Evolutionary conservation across 2,329 filamentous ascomycete species (phyloP).

Genomic region (Aspergillus pseudotamarii): DNA sequence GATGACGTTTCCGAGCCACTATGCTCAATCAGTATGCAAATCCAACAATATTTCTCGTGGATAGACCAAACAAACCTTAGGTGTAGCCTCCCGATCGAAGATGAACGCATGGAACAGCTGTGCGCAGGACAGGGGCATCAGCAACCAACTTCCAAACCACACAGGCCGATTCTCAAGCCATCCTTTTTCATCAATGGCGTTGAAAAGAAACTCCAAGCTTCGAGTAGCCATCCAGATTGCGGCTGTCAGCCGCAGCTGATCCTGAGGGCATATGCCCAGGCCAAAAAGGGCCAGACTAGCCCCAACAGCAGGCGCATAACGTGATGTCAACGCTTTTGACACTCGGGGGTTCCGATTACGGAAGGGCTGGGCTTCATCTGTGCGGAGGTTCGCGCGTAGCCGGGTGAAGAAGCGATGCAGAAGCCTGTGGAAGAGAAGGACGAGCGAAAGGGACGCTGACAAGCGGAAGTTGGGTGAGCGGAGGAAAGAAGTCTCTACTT

Average conservation of each 20-base stretch:
- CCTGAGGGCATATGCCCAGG: conserved; percentile 72
- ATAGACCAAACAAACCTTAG: conserved; percentile 51
- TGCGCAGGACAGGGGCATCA: conserved; percentile 75
- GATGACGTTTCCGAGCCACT: conserved; percentile 67
- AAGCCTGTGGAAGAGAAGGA: conserved; percentile 84
- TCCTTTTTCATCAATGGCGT: conserved; percentile 74
- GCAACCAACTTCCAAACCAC: conserved; percentile 84
- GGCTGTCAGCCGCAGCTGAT: conserved; percentile 74
- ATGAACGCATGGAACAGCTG: conserved; percentile 76
- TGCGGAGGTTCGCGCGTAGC: conserved; percentile 75
- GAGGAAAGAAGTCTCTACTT: conserved; percentile 44
- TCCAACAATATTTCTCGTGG: conserved; percentile 24
- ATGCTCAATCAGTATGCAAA: conserved; percentile 8
- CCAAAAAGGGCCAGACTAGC: conserved; percentile 84
- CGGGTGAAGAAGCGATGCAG: conserved; percentile 87
- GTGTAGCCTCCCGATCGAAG: conserved; percentile 75
- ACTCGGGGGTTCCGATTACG: conserved; percentile 79
- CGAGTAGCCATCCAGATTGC: conserved; percentile 81
- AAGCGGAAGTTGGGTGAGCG: conserved; percentile 72
- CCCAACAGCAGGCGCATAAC: conserved; percentile 84
- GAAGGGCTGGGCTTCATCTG: conserved; percentile 79
- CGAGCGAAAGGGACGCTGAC: conserved; percentile 79
- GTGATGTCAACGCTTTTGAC: conserved; percentile 74
- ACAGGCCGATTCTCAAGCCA: conserved; percentile 70
- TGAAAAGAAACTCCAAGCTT: conserved; percentile 84